phyloP scores from a whole-genome alignment of 2,329 filamentous ascomycete species.

The Beauveria pseudobassiana region DNA sequence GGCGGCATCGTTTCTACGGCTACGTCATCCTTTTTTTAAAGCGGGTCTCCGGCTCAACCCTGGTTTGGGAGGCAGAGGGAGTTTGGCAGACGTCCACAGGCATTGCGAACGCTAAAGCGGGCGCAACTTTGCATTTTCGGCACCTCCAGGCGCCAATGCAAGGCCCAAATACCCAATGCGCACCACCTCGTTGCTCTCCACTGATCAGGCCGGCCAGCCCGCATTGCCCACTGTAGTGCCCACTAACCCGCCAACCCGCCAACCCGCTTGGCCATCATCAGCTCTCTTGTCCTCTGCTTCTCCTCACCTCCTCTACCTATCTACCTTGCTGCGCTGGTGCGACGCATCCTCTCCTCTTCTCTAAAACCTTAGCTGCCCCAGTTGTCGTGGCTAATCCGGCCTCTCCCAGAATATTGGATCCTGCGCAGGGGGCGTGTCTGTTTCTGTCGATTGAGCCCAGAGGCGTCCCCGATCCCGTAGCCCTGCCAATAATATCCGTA shows the following conservation, averaged over 20 bases:
- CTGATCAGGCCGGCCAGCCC: too few relatives aligned
- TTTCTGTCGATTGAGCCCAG: conserved; percentile 5
- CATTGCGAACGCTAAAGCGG: not conserved
- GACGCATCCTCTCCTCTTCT: not conserved
- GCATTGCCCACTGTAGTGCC: too few relatives aligned
- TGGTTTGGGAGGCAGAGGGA: not conserved
- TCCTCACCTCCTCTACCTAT: too few relatives aligned
- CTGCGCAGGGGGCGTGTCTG: not conserved
- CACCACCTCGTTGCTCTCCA: too few relatives aligned
- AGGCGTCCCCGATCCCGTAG: conserved; percentile 1
- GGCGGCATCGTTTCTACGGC: conserved; percentile 12
- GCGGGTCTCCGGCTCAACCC: conserved; percentile 7
- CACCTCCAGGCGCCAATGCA: not conserved
- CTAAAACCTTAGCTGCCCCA: not conserved
- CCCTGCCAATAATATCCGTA: not conserved
- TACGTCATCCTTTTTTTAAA: conserved; percentile 13
- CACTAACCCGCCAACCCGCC: not conserved
- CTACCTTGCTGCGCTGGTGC: not conserved
- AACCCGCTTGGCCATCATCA: too few relatives aligned
- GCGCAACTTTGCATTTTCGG: too few relatives aligned
- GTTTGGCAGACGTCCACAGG: not conserved
- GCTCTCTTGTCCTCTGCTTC: too few relatives aligned
- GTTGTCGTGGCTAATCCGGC: not conserved
- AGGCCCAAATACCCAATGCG: not conserved
- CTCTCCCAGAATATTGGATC: conserved; percentile 4